These are phyloP conservation scores for Pelagomonas calceolata DNA, from an alignment of 108 stramenopile genomes.

Conservation along the genomic window DNA sequence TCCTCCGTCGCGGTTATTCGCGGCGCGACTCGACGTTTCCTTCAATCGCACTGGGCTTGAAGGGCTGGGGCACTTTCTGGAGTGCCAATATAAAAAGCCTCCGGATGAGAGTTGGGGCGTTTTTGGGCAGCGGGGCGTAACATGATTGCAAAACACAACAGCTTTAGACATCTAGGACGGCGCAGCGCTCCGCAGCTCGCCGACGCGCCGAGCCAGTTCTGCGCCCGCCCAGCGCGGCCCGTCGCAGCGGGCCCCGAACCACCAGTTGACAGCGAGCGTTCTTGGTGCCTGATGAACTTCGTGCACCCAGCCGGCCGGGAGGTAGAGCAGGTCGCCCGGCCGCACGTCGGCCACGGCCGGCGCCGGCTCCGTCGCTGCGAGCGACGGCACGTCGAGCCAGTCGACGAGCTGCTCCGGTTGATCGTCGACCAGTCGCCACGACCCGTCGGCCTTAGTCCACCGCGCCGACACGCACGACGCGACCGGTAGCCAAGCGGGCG, in stretches of 20 bases:
- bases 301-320: slow-evolving; percentile 18
- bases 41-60: too few relatives aligned
- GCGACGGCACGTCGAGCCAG: not conserved
- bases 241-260: slow-evolving; percentile 9
- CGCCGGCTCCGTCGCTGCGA: not conserved
- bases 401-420: not conserved
- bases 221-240: not conserved
- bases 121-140: too few relatives aligned
- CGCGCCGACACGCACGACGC: too few relatives aligned
- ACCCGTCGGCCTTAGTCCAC: not conserved
- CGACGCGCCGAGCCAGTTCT: too few relatives aligned
- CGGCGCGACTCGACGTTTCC: too few relatives aligned
- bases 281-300: not conserved
- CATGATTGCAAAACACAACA: too few relatives aligned
- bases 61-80: too few relatives aligned
- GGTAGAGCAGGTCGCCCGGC: slow-evolving; percentile 10
- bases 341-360: not conserved
- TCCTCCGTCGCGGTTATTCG: too few relatives aligned
- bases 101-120: too few relatives aligned
- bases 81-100: too few relatives aligned
- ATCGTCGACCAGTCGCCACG: not conserved
- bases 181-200: too few relatives aligned
- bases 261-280: slow-evolving; percentile 17
- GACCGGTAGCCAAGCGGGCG: not conserved
- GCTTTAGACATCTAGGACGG: too few relatives aligned